phyloP scores from a whole-genome alignment of 139 green algal genomes.

The Edaphochlamys debaryana region DNA sequence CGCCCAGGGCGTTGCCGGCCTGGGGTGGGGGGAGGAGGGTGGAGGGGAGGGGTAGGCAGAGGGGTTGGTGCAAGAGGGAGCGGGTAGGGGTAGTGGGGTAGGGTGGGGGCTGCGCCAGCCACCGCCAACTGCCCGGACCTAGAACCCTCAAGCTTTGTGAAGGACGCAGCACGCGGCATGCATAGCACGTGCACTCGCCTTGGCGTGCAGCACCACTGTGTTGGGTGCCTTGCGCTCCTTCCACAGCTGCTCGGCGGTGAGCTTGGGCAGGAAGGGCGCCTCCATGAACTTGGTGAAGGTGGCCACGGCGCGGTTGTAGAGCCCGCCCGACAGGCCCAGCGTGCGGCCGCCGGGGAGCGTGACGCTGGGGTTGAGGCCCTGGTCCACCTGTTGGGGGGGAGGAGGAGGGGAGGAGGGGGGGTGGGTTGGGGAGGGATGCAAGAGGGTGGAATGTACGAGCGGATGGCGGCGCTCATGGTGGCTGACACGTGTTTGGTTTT shows the following conservation, averaged over 20 bases:
- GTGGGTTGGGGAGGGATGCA: too few species aligned
- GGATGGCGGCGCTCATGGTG: too few species aligned
- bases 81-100: too few species aligned
- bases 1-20: slow-evolving; percentile 80
- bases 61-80: too few species aligned
- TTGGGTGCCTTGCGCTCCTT: slow-evolving; percentile 65
- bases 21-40: slow-evolving; percentile 79
- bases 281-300: slow-evolving; percentile 62
- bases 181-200: too few species aligned
- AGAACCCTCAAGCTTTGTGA: too few species aligned
- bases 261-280: slow-evolving; percentile 65
- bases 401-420: background rate
- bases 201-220: slow-evolving; percentile 52
- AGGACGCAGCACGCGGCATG: too few species aligned
- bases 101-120: too few species aligned
- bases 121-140: too few species aligned
- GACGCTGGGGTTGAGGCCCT: slow-evolving; percentile 63
- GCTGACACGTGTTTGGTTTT: too few species aligned
- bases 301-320: slow-evolving; percentile 65
- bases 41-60: too few species aligned
- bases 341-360: slow-evolving; percentile 51
- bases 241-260: slow-evolving; percentile 65
- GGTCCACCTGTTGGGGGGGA: slow-evolving; percentile 59
- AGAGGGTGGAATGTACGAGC: background rate
- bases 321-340: slow-evolving; percentile 54